phyloP scores from a whole-genome alignment of 495 filamentous ascomycete species.

The Apiosordaria backusii region DNA sequence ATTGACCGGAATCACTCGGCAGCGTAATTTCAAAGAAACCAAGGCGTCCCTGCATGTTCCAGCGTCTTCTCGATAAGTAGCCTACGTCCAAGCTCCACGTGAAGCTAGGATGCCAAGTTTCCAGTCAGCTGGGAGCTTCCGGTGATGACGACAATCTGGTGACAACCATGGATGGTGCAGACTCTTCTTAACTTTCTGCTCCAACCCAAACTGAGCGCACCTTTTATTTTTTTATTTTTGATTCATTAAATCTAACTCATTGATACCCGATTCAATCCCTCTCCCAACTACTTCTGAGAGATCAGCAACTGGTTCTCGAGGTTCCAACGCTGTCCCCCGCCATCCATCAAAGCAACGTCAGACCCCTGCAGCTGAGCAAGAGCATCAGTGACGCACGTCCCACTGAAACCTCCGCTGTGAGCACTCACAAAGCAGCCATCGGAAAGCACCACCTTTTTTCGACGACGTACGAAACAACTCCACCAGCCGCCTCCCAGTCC shows the following conservation, averaged over 20 bases:
- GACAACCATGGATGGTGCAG: background rate
- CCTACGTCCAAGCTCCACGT: conserved; percentile 5
- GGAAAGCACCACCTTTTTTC: conserved; percentile 23
- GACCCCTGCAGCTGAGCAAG: conserved; percentile 10
- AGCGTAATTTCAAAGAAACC: background rate
- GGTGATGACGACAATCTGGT: conserved; percentile 9
- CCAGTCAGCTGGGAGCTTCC: conserved; percentile 2
- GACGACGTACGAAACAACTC: conserved; percentile 3
- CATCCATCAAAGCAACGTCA: conserved; percentile 9
- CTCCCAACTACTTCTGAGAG: no score
- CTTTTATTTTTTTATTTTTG: background rate
- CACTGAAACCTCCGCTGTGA: conserved; percentile 22
- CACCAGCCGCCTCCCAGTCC: conserved; percentile 26
- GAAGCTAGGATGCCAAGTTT: conserved; percentile 3
- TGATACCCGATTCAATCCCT: background rate
- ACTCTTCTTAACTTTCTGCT: background rate
- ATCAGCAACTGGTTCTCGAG: background rate
- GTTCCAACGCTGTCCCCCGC: background rate
- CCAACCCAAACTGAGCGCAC: background rate
- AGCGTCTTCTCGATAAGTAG: background rate
- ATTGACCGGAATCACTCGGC: no score
- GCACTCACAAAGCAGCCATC: background rate
- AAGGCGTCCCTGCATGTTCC: background rate
- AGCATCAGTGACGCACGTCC: conserved; percentile 32
- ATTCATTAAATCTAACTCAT: background rate